These are phyloP conservation scores for Adansonia digitata DNA, from an alignment of 345 rosid species.

Conservation along the genomic window DNA sequence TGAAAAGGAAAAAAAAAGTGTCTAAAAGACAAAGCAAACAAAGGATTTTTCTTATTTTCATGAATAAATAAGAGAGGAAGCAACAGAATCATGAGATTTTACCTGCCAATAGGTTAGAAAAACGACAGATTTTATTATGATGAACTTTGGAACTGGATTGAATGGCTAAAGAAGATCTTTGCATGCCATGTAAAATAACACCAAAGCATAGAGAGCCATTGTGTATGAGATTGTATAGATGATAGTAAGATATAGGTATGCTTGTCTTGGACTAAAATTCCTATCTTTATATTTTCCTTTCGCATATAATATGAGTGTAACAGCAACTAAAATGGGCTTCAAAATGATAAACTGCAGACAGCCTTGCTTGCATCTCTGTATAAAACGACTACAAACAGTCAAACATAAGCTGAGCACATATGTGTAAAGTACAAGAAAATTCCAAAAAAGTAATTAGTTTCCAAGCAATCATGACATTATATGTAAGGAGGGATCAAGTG, in stretches of 20 bases:
- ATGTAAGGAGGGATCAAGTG: not conserved
- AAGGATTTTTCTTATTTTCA: not conserved
- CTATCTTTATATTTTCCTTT: constrained; percentile 95
- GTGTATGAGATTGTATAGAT: constrained; percentile 89
- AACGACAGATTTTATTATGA: constrained; percentile 92
- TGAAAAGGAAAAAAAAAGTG: not conserved
- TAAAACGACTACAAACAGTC: constrained; percentile 64
- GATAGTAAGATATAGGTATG: constrained; percentile 88
- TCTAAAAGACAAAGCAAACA: not conserved
- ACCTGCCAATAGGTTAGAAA: constrained; percentile 99
- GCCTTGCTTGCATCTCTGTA: constrained; percentile 97
- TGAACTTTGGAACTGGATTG: constrained; percentile 96
- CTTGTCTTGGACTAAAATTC: constrained; percentile 81
- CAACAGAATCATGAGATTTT: constrained; percentile 11
- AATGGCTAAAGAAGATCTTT: constrained; percentile 96
- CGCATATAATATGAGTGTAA: constrained; percentile 84
- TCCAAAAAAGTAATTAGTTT: not conserved
- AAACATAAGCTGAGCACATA: constrained; percentile 12
- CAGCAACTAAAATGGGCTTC: constrained; percentile 87
- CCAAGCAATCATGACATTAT: not conserved
- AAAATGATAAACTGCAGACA: constrained; percentile 95
- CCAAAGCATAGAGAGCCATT: constrained; percentile 81
- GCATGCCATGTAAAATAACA: constrained; percentile 91
- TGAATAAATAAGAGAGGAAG: not conserved
- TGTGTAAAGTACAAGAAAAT: not conserved